These are phyloP conservation scores for Beta vulgaris DNA, from an alignment of 148 eudicot species.

Conservation along the genomic window DNA sequence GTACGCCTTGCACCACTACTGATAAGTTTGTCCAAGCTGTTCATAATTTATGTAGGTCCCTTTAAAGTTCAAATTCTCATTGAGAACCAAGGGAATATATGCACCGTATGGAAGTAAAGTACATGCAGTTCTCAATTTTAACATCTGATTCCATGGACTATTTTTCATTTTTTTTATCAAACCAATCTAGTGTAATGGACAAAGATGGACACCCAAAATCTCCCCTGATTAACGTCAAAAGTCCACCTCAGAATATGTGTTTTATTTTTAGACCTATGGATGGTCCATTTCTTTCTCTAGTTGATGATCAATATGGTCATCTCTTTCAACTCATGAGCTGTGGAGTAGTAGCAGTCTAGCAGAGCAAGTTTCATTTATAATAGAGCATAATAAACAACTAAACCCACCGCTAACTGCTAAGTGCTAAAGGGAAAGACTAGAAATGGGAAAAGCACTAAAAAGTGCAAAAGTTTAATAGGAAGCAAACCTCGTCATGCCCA, in stretches of 20 bases:
- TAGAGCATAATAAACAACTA: not conserved
- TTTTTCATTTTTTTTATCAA: not conserved
- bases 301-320: not conserved
- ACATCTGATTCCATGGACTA: not conserved
- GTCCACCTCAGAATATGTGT: not conserved
- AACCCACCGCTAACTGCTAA: not conserved
- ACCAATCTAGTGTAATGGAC: not conserved
- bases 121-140: not conserved
- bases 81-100: not conserved
- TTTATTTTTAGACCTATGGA: not conserved
- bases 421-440: not conserved
- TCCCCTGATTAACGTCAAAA: not conserved
- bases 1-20: not conserved
- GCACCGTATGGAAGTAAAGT: not conserved
- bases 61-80: too few relatives aligned
- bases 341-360: not conserved
- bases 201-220: not conserved
- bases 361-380: not conserved
- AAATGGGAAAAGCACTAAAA: constrained; percentile 3
- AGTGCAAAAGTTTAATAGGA: constrained; percentile 12
- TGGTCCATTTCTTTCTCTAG: not conserved
- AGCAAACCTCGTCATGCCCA: constrained; percentile 95
- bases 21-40: not conserved
- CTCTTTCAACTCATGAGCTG: not conserved
- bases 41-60: not conserved